Percentiles rank a stretch among this genome's conserved stretches.
These are phyloP conservation scores for Atalantia buxifolia DNA, from an alignment of 345 rosid species.

Conservation along the genomic window DNA sequence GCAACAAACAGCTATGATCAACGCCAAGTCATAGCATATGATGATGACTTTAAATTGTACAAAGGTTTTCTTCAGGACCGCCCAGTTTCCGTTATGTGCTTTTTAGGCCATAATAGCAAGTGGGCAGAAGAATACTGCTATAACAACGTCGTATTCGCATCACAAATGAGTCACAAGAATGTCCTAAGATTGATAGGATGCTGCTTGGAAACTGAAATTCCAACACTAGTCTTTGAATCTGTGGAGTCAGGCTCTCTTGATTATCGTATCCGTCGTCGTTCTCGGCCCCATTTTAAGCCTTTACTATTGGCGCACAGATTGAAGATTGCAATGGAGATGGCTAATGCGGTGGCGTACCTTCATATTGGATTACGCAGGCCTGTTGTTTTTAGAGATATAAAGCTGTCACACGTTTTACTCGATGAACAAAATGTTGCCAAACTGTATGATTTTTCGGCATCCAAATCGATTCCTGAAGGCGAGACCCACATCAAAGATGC, in stretches of 20 bases:
- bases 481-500: not conserved
- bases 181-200: conserved; percentile 24
- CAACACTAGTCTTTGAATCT: conserved; percentile 15
- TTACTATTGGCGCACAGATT: conserved; percentile 15
- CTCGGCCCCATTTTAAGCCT: not conserved
- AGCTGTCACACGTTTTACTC: conserved; percentile 1
- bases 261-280: not conserved
- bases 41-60: not conserved
- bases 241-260: conserved; percentile 6
- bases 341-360: conserved; percentile 15
- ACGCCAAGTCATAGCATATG: not conserved
- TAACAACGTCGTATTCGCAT: conserved; percentile 9
- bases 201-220: conserved; percentile 20
- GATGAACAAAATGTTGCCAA: conserved; percentile 13
- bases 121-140: not conserved
- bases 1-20: conserved; percentile 4
- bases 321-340: conserved; percentile 22
- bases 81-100: conserved; percentile 13
- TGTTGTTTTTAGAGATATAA: conserved; percentile 19
- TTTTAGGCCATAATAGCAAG: no score
- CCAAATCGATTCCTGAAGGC: conserved; percentile 24
- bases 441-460: conserved; percentile 10
- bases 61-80: conserved; percentile 12
- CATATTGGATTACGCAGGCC: conserved; percentile 20
- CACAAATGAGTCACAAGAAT: conserved; percentile 21